Conservation (phyloP, 192 early-diverging fungal genomes). For the Bifiguratus adelaidae region DNA sequence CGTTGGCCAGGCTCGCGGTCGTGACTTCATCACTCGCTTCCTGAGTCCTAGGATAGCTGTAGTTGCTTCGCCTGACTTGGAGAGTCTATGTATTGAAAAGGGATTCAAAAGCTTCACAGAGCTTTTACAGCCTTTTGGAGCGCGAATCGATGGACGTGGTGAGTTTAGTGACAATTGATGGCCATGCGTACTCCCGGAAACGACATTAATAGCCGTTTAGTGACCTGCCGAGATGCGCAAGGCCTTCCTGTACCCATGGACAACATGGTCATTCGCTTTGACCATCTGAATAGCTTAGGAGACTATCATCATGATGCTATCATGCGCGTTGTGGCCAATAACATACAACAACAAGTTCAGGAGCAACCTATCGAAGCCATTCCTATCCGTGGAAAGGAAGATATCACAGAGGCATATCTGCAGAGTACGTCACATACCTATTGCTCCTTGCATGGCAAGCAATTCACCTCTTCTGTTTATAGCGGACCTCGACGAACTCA, state of each 20-base stretch:
- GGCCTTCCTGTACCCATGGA: constrained; percentile 46
- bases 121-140: constrained; percentile 62
- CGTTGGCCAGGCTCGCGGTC: no score
- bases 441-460: background rate
- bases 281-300: constrained; percentile 38
- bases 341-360: constrained; percentile 19
- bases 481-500: constrained; percentile 40
- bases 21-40: constrained; percentile 36
- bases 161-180: constrained; percentile 4
- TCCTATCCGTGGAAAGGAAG: constrained; percentile 18
- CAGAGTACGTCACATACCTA: constrained; percentile 14
- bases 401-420: constrained; percentile 37
- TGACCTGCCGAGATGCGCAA: constrained; percentile 47
- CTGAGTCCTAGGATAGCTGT: constrained; percentile 59
- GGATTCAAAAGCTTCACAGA: constrained; percentile 45
- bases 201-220: constrained; percentile 9
- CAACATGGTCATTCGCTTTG: constrained; percentile 55
- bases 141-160: constrained; percentile 52
- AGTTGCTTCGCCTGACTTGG: constrained; percentile 47
- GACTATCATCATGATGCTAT: constrained; percentile 33
- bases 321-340: constrained; percentile 32
- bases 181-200: background rate
- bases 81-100: constrained; percentile 46
- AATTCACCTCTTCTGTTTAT: background rate
- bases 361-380: constrained; percentile 3